phyloP scores from a whole-genome alignment of 331 rosid species.

The Quercus lobata region DNA sequence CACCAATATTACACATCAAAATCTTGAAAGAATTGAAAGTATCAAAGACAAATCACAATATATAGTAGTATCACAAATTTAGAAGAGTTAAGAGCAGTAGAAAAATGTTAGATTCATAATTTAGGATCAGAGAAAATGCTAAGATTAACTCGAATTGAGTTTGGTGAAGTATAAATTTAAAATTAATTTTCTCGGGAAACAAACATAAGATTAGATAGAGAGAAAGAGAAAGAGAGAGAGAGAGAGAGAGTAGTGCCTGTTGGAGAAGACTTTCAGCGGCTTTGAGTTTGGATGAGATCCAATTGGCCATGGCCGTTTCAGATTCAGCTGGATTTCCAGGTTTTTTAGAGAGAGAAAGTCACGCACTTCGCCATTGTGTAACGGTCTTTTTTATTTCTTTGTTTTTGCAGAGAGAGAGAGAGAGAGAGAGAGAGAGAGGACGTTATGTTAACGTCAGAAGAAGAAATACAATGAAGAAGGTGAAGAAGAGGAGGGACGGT shows the following conservation, averaged over 20 bases:
- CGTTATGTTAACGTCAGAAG: neutral
- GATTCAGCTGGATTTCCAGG: conserved; percentile 4
- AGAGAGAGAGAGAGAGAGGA: neutral
- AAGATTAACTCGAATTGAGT: neutral
- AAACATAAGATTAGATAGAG: neutral
- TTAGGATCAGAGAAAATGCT: conserved; percentile 1
- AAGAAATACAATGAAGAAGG: neutral
- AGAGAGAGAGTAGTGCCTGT: conserved; percentile 45
- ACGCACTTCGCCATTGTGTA: neutral
- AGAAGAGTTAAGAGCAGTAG: neutral
- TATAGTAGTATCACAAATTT: neutral
- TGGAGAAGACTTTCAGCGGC: conserved; percentile 93
- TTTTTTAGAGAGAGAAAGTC: neutral
- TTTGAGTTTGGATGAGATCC: conserved; percentile 98
- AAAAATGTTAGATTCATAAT: neutral
- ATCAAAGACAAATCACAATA: neutral
- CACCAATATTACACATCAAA: conserved; percentile 1
- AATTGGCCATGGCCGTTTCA: conserved; percentile 66
- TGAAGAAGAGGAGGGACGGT: neutral
- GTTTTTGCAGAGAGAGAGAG: too few species aligned
- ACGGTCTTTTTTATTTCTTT: too few species aligned
- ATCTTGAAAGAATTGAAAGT: neutral
- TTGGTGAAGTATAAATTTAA: neutral
- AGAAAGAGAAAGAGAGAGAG: too few species aligned
- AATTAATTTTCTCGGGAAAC: neutral